Conservation (phyloP, 2,329 filamentous ascomycete genomes). For the Pseudofabraea citricarpa region DNA sequence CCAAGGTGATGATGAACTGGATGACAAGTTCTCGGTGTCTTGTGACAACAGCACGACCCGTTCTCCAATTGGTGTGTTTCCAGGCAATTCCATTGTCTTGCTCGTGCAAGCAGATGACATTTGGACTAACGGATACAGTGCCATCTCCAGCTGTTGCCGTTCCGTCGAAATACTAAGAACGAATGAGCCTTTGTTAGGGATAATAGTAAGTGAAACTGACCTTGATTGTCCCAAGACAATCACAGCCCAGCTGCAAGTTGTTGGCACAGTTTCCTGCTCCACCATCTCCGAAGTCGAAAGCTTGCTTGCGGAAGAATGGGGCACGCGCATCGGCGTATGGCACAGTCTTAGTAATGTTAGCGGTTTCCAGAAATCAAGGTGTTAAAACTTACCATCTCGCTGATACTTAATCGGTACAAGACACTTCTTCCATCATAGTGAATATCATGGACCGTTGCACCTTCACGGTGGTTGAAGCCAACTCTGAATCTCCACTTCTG, state of each 20-base stretch:
- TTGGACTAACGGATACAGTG: constrained; percentile 46
- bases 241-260: constrained; percentile 62
- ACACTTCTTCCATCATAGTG: constrained; percentile 54
- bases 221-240: constrained; percentile 64
- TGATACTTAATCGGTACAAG: constrained; percentile 52
- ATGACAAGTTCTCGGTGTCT: constrained; percentile 59
- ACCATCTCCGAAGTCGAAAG: constrained; percentile 65
- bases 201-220: constrained; percentile 12
- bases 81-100: constrained; percentile 65
- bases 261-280: constrained; percentile 61
- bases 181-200: too few species aligned
- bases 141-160: constrained; percentile 50
- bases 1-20: constrained; percentile 63
- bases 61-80: constrained; percentile 69
- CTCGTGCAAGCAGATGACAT: constrained; percentile 65
- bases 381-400: constrained; percentile 51
- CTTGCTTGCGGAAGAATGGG: constrained; percentile 61
- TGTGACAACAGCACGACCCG: constrained; percentile 55
- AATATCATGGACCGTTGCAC: constrained; percentile 56
- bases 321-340: constrained; percentile 58
- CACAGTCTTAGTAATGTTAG: constrained; percentile 34
- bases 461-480: constrained; percentile 56
- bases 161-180: constrained; percentile 47
- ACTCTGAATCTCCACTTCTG: constrained; percentile 60
- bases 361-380: too few species aligned